Conservation (phyloP, 306 rosid genomes). For the Sicyos baderoa region DNA sequence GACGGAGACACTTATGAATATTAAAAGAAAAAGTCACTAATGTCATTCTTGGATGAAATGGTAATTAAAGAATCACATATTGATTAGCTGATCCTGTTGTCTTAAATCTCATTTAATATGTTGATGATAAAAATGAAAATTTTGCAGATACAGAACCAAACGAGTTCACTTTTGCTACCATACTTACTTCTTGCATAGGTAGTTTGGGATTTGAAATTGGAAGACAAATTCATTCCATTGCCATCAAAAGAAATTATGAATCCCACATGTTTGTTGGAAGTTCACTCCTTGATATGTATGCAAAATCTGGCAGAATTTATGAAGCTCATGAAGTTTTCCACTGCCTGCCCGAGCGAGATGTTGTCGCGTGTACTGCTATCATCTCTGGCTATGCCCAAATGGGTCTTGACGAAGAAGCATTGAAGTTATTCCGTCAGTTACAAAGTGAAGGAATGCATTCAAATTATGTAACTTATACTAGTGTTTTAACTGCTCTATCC, state of each 20-base stretch:
- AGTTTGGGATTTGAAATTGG: slow-evolving; percentile 44
- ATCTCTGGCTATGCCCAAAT: slow-evolving; percentile 85
- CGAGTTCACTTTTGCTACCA: slow-evolving; percentile 73
- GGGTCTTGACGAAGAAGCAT: slow-evolving; percentile 67
- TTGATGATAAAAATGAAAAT: not conserved
- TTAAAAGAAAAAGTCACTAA: not conserved
- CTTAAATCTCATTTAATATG: not conserved
- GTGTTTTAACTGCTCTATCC: slow-evolving; percentile 68
- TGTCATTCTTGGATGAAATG: not conserved
- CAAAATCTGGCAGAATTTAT: slow-evolving; percentile 61
- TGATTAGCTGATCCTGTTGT: not conserved
- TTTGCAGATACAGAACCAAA: slow-evolving; percentile 67
- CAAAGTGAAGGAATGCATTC: slow-evolving; percentile 68
- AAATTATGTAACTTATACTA: slow-evolving; percentile 70
- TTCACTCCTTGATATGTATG: slow-evolving; percentile 91
- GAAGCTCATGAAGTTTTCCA: slow-evolving; percentile 58
- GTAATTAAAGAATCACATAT: not conserved
- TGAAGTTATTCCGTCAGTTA: slow-evolving; percentile 54
- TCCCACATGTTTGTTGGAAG: slow-evolving; percentile 73
- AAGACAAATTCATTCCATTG: slow-evolving; percentile 65
- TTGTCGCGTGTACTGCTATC: slow-evolving; percentile 77
- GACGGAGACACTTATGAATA: no score
- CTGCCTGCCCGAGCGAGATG: slow-evolving; percentile 73
- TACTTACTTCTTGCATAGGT: slow-evolving; percentile 66
- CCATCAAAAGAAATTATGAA: slow-evolving; percentile 43